Percentiles rank a stretch among this genome's conserved stretches.
Evolutionary conservation across 495 filamentous ascomycete species (phyloP).

Genomic region (Niebla homalea): DNA sequence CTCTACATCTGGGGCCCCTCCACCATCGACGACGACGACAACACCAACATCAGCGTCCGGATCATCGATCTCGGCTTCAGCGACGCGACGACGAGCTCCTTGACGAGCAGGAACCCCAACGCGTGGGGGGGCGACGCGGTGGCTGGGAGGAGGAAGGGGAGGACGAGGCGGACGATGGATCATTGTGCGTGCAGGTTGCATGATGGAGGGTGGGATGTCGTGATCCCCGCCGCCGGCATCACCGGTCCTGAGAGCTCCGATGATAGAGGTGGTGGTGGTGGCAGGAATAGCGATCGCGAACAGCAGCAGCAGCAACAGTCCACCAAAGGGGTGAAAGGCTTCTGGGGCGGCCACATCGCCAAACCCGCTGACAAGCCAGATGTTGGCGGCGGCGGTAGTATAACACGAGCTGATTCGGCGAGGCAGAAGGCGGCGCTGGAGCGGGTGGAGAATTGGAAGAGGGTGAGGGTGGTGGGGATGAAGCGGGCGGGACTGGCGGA

Average conservation of each 20-base stretch:
- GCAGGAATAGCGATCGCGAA: no score
- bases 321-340: no score
- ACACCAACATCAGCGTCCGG: neutral
- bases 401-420: neutral
- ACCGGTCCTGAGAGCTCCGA: no score
- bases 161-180: neutral
- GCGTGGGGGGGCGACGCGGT: neutral
- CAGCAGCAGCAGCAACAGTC: no score
- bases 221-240: neutral
- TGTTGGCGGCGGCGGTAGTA: neutral
- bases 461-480: constrained; percentile 3
- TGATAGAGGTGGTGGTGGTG: no score
- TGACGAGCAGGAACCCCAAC: neutral
- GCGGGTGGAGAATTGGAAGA: neutral
- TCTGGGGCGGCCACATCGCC: no score
- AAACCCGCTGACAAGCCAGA: neutral
- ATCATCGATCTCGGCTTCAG: constrained; percentile 10
- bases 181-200: constrained; percentile 5
- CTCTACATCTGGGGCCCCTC: constrained; percentile 1
- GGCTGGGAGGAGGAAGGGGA: neutral
- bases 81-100: neutral
- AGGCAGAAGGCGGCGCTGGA: neutral
- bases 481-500: constrained; percentile 2
- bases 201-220: constrained; percentile 1
- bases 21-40: neutral